Evolutionary conservation across 2,329 filamentous ascomycete species (phyloP), one percentile per base, ranked within the genome.

Genomic region (Colletotrichum sp.): DNA sequence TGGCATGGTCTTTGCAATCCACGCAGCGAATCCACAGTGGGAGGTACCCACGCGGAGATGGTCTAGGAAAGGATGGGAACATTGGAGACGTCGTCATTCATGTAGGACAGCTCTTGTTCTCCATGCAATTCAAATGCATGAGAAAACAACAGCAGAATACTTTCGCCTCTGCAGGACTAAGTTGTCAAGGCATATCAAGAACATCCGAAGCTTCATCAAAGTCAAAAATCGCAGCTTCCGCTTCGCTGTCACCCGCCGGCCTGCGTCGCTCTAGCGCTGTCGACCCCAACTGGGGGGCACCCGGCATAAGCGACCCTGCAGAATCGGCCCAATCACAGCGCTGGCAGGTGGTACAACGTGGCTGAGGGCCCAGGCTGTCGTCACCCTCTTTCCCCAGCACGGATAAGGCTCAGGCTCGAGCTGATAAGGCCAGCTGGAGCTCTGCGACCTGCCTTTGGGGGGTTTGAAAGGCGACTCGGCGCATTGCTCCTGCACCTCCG

Each of bases 351-450:
- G 73, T 52, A 52, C 57, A 63, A 72, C 73, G 69, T 72, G 73
- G 57, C 73, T 76, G 63, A 63, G 69, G 71, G 69, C 36, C 63
- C 59, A 69, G 74, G 74, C 64, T 76, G 74, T 76, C 70, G 74
- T 76, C 74, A 76, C 64, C 74, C 44, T 52, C 44, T 76, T 76
- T 59, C 64, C 59, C 44, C 44, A 76, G 74, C 74, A 76, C 70
- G 70, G 74, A 76, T 76, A 76, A 76, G 74, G 59, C 55, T 63
- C 70, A 60, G 70, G 70, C 70, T 76, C 64, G 64, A 60, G 74
- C 74, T 55, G 70, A 76, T 76, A 76, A 76, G 70, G 73, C 73
- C 73, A 76, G 70, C 70, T 69, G 64, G 70, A 69, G 74, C 70
- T 73, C 63, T 59, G 44, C 69, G 30, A 36, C 44, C 52, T 62